phyloP scores from a whole-genome alignment of 306 rosid species.

The Glycyrrhiza uralensis region DNA sequence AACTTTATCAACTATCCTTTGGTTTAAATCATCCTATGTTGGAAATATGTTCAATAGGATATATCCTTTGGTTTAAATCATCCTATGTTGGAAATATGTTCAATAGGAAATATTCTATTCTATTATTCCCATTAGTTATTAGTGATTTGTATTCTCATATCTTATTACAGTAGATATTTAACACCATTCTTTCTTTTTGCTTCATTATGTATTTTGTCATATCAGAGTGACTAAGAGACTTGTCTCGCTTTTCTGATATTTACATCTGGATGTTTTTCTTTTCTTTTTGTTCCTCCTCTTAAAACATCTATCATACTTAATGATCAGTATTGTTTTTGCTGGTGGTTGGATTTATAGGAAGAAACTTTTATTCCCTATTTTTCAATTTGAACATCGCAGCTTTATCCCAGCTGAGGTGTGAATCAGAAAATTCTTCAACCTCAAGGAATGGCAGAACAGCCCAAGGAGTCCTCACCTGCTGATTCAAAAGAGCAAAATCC shows the following conservation, averaged over 20 bases:
- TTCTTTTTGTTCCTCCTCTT: background rate
- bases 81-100: background rate
- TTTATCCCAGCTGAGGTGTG: slow-evolving; percentile 25
- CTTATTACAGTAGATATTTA: background rate
- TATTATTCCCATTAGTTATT: background rate
- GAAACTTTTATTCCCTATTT: background rate
- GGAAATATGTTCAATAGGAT: slow-evolving; percentile 10
- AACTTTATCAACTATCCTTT: background rate
- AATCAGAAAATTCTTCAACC: slow-evolving; percentile 19
- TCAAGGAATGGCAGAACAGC: slow-evolving; percentile 58
- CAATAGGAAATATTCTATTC: background rate
- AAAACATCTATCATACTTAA: background rate
- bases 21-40: background rate
- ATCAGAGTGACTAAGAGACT: background rate
- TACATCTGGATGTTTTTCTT: background rate
- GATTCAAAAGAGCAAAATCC: slow-evolving; percentile 50
- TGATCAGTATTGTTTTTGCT: background rate
- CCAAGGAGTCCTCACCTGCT: slow-evolving; percentile 51
- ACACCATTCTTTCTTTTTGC: background rate
- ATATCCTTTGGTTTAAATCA: background rate
- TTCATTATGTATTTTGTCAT: background rate
- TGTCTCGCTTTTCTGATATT: background rate
- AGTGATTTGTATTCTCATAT: background rate
- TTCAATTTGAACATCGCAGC: slow-evolving; percentile 13
- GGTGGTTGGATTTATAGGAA: slow-evolving; percentile 9